These are phyloP conservation scores for Ailanthus altissimus DNA, from an alignment of 345 rosid genomes.

Conservation along the genomic window DNA sequence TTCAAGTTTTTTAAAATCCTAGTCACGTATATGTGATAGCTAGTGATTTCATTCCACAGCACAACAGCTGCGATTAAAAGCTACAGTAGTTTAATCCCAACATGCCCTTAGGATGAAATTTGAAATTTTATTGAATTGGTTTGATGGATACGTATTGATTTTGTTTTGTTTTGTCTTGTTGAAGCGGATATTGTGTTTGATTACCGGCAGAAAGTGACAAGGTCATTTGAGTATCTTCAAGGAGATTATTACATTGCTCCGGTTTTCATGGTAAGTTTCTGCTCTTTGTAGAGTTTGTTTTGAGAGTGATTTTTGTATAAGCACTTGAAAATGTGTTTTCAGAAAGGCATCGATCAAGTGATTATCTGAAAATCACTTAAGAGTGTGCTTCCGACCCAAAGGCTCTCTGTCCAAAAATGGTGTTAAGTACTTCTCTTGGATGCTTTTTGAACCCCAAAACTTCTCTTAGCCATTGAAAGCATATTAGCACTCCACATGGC, in stretches of 20 bases:
- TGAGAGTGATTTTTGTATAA: not conserved
- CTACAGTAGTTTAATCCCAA: too few relatives aligned
- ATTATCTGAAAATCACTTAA: not conserved
- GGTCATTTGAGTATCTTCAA: constrained; percentile 86
- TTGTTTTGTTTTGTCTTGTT: constrained; percentile 13
- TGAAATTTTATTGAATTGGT: not conserved
- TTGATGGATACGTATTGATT: not conserved
- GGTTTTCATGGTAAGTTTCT: constrained; percentile 56
- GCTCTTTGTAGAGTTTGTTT: not conserved
- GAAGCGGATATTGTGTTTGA: constrained; percentile 95
- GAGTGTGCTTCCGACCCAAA: not conserved
- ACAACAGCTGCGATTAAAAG: too few relatives aligned
- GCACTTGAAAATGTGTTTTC: not conserved
- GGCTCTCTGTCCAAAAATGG: not conserved
- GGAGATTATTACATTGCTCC: constrained; percentile 97
- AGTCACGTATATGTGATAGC: too few relatives aligned
- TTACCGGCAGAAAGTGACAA: constrained; percentile 87
- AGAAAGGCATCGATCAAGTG: not conserved
- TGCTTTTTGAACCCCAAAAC: not conserved
- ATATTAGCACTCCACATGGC: not conserved
- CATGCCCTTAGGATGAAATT: not conserved
- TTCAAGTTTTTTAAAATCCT: too few relatives aligned
- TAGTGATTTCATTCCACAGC: too few relatives aligned
- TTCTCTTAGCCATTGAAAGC: not conserved
- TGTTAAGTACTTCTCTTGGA: not conserved